A percentile compares a stretch with the other conserved stretches of the same genome.
These are phyloP conservation scores for Sclerotinia minor DNA, from an alignment of 2,329 filamentous ascomycete genomes.

Conservation along the genomic window DNA sequence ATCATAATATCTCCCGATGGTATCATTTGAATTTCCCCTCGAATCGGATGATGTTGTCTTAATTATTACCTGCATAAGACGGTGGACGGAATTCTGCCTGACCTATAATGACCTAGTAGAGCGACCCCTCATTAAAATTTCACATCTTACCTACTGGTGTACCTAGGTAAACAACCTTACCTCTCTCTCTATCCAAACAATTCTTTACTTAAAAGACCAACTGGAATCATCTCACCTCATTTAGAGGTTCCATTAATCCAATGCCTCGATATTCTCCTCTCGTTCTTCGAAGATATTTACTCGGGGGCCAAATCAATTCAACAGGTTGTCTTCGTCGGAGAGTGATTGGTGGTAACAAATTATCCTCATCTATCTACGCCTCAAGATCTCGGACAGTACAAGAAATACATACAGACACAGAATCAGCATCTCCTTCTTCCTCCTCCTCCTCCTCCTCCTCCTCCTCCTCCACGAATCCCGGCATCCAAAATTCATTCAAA, in stretches of 20 bases:
- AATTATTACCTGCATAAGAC: constrained; percentile 20
- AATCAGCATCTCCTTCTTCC: constrained; percentile 13
- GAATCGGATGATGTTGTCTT: constrained; percentile 29
- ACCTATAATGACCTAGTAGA: constrained; percentile 22
- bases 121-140: neutral
- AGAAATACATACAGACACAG: constrained; percentile 26
- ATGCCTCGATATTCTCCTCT: constrained; percentile 37
- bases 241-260: constrained; percentile 20
- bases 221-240: neutral
- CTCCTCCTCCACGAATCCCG: constrained; percentile 6
- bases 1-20: neutral
- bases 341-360: constrained; percentile 12
- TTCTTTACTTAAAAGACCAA: constrained; percentile 4
- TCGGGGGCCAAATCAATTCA: constrained; percentile 36
- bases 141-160: neutral
- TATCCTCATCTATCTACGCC: constrained; percentile 26
- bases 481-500: constrained; percentile 48
- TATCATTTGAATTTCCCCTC: constrained; percentile 23
- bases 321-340: constrained; percentile 36
- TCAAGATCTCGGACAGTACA: constrained; percentile 29
- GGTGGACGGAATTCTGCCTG: constrained; percentile 9
- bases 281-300: constrained; percentile 40
- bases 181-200: neutral
- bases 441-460: neutral
- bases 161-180: too few species aligned